These are phyloP conservation scores for Fragilaria crotonensis DNA, from an alignment of 108 stramenopile genomes.

Conservation along the genomic window DNA sequence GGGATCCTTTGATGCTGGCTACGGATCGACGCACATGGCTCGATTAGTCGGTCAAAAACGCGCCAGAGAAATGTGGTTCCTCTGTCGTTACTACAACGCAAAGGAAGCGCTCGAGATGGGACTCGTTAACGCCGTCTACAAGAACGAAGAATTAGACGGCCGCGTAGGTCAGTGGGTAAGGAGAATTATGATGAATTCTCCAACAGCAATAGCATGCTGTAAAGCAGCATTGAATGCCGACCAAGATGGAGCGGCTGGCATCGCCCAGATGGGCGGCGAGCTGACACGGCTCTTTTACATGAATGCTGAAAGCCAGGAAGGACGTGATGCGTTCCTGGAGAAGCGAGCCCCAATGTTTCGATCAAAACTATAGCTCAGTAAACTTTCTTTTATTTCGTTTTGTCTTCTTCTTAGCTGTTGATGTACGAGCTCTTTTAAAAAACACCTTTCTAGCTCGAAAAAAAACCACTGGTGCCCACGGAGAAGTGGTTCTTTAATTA, in stretches of 20 bases:
- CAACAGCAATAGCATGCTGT: slow-evolving; percentile 84
- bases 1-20: slow-evolving; percentile 94
- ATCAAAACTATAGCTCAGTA: slow-evolving; percentile 30
- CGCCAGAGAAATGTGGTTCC: slow-evolving; percentile 91
- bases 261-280: slow-evolving; percentile 87
- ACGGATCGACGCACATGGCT: slow-evolving; percentile 85
- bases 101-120: slow-evolving; percentile 87
- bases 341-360: slow-evolving; percentile 80
- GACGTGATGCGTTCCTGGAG: slow-evolving; percentile 84
- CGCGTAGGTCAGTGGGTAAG: slow-evolving; percentile 85
- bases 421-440: too few relatives aligned
- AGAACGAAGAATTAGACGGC: slow-evolving; percentile 62
- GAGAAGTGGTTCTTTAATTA: too few relatives aligned
- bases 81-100: slow-evolving; percentile 77
- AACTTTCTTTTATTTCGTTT: neutral
- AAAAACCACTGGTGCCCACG: too few relatives aligned
- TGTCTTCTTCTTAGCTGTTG: too few relatives aligned
- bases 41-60: slow-evolving; percentile 89
- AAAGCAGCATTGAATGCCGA: slow-evolving; percentile 94
- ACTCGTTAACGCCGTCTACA: slow-evolving; percentile 78
- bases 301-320: slow-evolving; percentile 88
- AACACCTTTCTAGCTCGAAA: too few relatives aligned
- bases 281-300: slow-evolving; percentile 90
- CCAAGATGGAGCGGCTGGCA: slow-evolving; percentile 90
- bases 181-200: slow-evolving; percentile 77